Evolutionary conservation across 371 early-diverging fungal species (phyloP).

Genomic region (Apophysomyces ossiformis): DNA sequence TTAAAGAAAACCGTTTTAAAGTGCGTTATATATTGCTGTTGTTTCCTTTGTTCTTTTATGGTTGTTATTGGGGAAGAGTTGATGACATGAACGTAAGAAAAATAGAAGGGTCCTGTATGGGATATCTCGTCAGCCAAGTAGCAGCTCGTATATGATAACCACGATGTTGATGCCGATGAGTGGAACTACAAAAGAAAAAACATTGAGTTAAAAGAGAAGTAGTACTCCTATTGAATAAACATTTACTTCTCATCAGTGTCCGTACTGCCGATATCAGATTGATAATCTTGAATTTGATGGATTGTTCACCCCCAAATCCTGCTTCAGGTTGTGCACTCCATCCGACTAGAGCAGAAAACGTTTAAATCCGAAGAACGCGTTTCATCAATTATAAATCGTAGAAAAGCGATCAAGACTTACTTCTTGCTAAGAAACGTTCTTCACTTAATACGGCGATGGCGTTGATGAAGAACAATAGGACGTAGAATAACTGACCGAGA

Average conservation of each 20-base stretch:
- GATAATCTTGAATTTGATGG: slow-evolving; percentile 84
- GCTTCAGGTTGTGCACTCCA: slow-evolving; percentile 70
- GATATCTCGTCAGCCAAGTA: slow-evolving; percentile 66
- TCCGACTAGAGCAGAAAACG: slow-evolving; percentile 47
- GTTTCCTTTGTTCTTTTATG: not conserved
- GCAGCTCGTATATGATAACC: slow-evolving; percentile 84
- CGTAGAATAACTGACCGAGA: slow-evolving; percentile 79
- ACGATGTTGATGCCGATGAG: slow-evolving; percentile 81
- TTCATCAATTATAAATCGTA: too few species aligned
- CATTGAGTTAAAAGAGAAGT: not conserved
- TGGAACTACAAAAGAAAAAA: slow-evolving; percentile 65
- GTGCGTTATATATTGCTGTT: not conserved
- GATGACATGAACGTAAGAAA: not conserved
- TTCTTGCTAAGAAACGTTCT: slow-evolving; percentile 92
- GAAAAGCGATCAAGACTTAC: slow-evolving; percentile 53
- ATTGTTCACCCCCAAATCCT: slow-evolving; percentile 70
- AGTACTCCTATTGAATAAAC: not conserved
- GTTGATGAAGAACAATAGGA: slow-evolving; percentile 84
- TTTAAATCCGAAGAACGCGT: not conserved
- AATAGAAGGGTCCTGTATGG: not conserved
- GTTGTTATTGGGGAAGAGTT: not conserved
- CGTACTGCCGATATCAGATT: slow-evolving; percentile 91
- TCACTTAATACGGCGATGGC: slow-evolving; percentile 93
- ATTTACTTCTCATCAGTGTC: slow-evolving; percentile 89
- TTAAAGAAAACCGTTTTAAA: too few species aligned